Conservation (phyloP, 1,139 yeast species). For the Saccharomyces hybrid region DNA sequence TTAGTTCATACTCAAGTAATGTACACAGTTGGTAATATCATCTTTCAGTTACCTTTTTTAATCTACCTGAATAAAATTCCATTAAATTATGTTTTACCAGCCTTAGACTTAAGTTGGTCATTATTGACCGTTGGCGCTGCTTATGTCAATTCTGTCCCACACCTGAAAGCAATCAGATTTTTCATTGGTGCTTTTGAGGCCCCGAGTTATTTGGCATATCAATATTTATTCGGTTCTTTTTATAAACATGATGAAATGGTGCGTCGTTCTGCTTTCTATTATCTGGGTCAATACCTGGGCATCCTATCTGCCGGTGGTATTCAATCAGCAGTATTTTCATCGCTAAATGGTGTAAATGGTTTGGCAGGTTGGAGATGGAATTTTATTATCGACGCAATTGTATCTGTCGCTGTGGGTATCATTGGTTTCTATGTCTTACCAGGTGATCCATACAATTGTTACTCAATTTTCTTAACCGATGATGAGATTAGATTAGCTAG, state of each 20-base stretch:
- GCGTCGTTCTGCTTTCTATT: constrained; percentile 54
- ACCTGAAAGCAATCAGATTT: constrained; percentile 51
- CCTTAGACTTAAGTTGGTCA: constrained; percentile 59
- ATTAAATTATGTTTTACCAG: constrained; percentile 46
- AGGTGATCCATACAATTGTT: constrained; percentile 58
- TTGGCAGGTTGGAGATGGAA: constrained; percentile 68
- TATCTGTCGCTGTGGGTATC: constrained; percentile 53
- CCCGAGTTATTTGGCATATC: constrained; percentile 52
- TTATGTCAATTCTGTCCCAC: constrained; percentile 40
- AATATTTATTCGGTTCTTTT: constrained; percentile 56
- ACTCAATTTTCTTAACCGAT: constrained; percentile 47
- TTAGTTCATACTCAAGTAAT: constrained; percentile 50
- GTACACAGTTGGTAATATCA: constrained; percentile 50
- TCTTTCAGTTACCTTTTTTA: constrained; percentile 45
- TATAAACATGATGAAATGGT: constrained; percentile 52
- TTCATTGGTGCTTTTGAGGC: constrained; percentile 61
- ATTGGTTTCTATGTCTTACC: constrained; percentile 58
- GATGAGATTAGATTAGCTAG: constrained; percentile 54
- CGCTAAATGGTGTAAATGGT: constrained; percentile 42
- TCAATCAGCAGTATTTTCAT: constrained; percentile 50
- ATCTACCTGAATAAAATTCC: constrained; percentile 40
- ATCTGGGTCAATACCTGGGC: constrained; percentile 55
- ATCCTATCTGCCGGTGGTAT: constrained; percentile 55
- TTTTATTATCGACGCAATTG: constrained; percentile 57
- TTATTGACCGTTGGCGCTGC: constrained; percentile 51